Conservation (phyloP, 805 yeast genomes). For the Metschnikowia arizonensis region DNA sequence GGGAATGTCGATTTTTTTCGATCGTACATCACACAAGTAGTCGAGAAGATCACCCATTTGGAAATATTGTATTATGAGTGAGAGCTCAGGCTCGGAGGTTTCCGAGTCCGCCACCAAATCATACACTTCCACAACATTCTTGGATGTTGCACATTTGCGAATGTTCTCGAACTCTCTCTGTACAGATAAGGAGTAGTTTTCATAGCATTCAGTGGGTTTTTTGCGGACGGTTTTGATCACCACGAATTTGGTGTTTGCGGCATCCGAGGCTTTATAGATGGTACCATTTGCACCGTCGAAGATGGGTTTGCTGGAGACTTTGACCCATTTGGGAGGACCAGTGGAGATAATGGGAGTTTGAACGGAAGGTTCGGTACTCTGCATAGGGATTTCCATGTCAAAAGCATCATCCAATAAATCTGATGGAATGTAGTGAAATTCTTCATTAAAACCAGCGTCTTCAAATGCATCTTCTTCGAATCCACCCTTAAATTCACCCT, state of each 20-base stretch:
- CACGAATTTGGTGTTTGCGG: constrained; percentile 17
- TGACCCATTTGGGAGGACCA: constrained; percentile 20
- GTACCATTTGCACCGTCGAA: constrained; percentile 44
- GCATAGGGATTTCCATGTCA: no score
- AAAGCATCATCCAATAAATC: no score
- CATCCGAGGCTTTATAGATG: constrained; percentile 30
- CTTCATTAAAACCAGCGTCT: no score
- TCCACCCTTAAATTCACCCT: no score
- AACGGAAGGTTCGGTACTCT: no score
- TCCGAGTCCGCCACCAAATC: constrained; percentile 22
- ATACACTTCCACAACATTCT: constrained; percentile 26
- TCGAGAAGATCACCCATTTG: constrained; percentile 47
- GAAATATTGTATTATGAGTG: constrained; percentile 42
- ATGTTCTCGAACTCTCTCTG: constrained; percentile 31
- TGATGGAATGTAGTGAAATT: no score
- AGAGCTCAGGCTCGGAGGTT: constrained; percentile 17
- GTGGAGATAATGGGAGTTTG: no score
- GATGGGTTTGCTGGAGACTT: constrained; percentile 26
- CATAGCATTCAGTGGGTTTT: constrained; percentile 10
- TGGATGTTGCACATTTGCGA: constrained; percentile 24
- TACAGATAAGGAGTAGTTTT: constrained; percentile 21
- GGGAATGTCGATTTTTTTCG: constrained; percentile 27
- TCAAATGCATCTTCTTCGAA: no score
- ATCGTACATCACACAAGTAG: constrained; percentile 38
- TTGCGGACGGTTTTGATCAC: constrained; percentile 33